These are phyloP conservation scores for Chaetothyriales sp. DNA, from an alignment of 2,329 filamentous ascomycete species.

Conservation along the genomic window DNA sequence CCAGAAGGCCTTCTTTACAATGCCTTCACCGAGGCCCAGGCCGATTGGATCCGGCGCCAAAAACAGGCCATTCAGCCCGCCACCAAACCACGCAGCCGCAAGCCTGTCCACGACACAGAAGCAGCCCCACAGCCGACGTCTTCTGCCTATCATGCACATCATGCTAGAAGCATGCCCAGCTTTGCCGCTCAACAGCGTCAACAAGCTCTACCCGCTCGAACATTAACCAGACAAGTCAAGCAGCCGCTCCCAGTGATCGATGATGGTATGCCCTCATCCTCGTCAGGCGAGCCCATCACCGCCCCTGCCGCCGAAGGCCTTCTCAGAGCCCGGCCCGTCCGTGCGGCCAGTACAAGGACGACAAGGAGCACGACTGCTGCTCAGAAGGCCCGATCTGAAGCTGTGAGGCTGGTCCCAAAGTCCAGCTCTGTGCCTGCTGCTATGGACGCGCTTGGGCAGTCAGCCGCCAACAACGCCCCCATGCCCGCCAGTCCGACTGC, in stretches of 20 bases:
- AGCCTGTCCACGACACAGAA: constrained; percentile 5
- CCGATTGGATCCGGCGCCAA: constrained; percentile 27
- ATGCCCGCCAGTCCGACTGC: not conserved
- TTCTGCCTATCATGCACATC: not conserved
- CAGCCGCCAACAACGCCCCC: not conserved
- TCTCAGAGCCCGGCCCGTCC: constrained; percentile 18
- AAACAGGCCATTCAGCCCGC: constrained; percentile 10
- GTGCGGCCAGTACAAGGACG: constrained; percentile 16
- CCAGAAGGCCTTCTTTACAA: constrained; percentile 33
- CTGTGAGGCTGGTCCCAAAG: constrained; percentile 10
- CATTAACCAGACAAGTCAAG: not conserved
- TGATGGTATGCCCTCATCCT: not conserved
- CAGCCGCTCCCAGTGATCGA: not conserved
- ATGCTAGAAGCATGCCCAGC: constrained; percentile 20
- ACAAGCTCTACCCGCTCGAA: constrained; percentile 24
- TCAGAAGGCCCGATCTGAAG: constrained; percentile 3
- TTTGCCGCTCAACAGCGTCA: constrained; percentile 36
- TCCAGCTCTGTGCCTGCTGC: constrained; percentile 11
- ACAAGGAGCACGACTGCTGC: constrained; percentile 8
- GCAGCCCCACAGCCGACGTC: constrained; percentile 1
- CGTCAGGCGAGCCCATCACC: not conserved
- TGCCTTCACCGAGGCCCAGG: constrained; percentile 28
- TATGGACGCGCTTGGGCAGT: constrained; percentile 4
- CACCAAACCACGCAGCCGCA: constrained; percentile 10
- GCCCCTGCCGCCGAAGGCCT: constrained; percentile 8